Evolutionary conservation across 192 early-diverging fungal genomes (phyloP), one percentile per base, ranked within the genome.

Genomic region (Coemansia javaensis): DNA sequence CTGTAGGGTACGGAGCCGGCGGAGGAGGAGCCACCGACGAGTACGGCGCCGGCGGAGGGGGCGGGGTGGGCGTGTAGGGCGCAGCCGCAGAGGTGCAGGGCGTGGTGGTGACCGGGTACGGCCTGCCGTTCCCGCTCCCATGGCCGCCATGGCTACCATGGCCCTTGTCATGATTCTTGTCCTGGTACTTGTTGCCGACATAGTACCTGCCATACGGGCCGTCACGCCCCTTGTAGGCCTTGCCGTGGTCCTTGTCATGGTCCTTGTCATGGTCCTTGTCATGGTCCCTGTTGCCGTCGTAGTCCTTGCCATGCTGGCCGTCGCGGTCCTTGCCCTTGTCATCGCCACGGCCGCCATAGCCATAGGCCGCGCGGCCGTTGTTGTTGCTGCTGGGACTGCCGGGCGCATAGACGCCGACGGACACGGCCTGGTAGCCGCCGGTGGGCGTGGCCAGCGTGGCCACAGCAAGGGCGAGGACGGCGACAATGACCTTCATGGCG

Each of bases 131-230:
- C 5, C 32, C 41, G 27, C n/a, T 0, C 11, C 45, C 32, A 22
- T 32, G 21, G 33, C 14, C 3, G 38, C 38, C 22, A 13, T 21
- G 0, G 38, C 21, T 3, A 21, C 38, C 4, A 13, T 21, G 3
- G 36, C 84, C 36, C 2, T 15, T 38, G 18, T 38, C 9, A 9
- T 38, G 16, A 8, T 8, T 38, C 9, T 16, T 38, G 36, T 38
- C 85, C 50, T 85, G 80, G 32, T 70, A 78, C 14, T 24, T 24
- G 5, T 40, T 15, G 21, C 24, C 37, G 28, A 17, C 37, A 10
- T 51, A 10, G 14, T 54, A n/a, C 15, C 25, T 14, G 49, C 25
- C 37, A 32, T 51, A 13, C 21, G 36, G 28, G 17, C 27, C 34
- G 21, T 48, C 6, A n/a, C n/a, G n/a, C 17, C 42, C 44, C 17